These are phyloP conservation scores for Rachicladosporium sp. DNA, from an alignment of 2,329 filamentous ascomycete species.

Conservation along the genomic window DNA sequence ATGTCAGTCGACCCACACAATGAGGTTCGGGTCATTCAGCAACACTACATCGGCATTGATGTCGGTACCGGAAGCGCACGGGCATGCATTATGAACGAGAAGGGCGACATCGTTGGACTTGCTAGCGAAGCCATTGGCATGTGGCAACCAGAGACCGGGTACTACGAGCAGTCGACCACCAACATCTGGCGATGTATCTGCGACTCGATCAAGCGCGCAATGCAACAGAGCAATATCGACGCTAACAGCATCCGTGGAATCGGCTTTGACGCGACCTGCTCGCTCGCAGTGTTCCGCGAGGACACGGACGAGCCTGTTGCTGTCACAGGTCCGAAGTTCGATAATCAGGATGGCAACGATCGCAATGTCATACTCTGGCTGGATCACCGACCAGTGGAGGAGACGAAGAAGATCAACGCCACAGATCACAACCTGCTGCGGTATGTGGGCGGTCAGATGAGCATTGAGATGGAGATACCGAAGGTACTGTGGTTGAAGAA, in stretches of 20 bases:
- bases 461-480: conserved; percentile 98
- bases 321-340: conserved; percentile 81
- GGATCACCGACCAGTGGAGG: conserved; percentile 80
- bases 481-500: conserved; percentile 98
- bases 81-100: conserved; percentile 86
- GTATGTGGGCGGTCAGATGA: conserved; percentile 97
- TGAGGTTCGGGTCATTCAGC: conserved; percentile 43
- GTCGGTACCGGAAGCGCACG: conserved; percentile 92
- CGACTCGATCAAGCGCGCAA: conserved; percentile 68
- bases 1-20: conserved; percentile 42
- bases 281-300: conserved; percentile 75
- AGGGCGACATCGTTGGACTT: conserved; percentile 67
- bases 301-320: conserved; percentile 83
- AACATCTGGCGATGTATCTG: conserved; percentile 97
- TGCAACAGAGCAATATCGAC: conserved; percentile 70
- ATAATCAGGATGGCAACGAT: conserved; percentile 62
- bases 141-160: conserved; percentile 42
- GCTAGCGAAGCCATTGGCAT: conserved; percentile 41
- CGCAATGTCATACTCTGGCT: conserved; percentile 96
- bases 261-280: conserved; percentile 98
- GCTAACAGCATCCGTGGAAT: conserved; percentile 69
- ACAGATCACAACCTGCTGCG: conserved; percentile 85
- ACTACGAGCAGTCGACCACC: conserved; percentile 85
- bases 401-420: conserved; percentile 86
- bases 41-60: conserved; percentile 75